Base-by-base conservation (phyloP, 1,284 basidiomycete species). In the Somion occarium region DNA sequence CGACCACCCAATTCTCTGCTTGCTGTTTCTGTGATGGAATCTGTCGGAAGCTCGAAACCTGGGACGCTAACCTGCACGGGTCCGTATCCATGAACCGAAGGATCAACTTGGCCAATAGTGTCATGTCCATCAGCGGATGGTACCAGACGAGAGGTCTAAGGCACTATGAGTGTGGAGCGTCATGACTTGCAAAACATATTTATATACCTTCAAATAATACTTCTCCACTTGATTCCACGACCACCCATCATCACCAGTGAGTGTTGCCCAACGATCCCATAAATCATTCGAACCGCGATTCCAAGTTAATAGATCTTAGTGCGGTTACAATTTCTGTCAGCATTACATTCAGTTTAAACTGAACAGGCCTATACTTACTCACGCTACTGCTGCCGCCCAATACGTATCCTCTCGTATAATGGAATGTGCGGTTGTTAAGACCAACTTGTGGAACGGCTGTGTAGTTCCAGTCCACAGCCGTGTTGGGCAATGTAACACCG, bases 161-260 rank as follows among this genome's bases (percentile, higher is more conserved):
- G n/a, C n/a, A n/a, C n/a, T n/a, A n/a, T n/a, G 20, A 18, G 18
- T 41, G 15, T 49, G 12, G 34, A 37, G 50, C 26, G 42, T 24
- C n/a, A 19, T 20, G 13, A 39, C 18, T 24, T 11, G 30, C 15
- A 7, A 15, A 15, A 34, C 30, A 18, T 5, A 23, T 20, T 5
- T 2, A 38, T 23, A 5, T 23, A 54, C 49, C 38, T 45, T 43
- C 18, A 23, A 19, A 34, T 50, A 53, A 41, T 61, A 64, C 2
- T 53, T 50, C 34, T 57, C 27, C 20, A 69, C 52, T 4, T 48
- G 49, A 5, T 59, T 47, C 66, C 66, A 70, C 5, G 58, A 60
- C 68, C 66, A 69, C 3, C 62, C 66, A 0, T 49, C 22, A 39
- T 70, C 67, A 2, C 59, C 60, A 3, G 65, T 67, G 3, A 67